Evolutionary conservation across 169 alveolate genomes (phyloP).

Genomic region (Toxoplasma gondii): DNA sequence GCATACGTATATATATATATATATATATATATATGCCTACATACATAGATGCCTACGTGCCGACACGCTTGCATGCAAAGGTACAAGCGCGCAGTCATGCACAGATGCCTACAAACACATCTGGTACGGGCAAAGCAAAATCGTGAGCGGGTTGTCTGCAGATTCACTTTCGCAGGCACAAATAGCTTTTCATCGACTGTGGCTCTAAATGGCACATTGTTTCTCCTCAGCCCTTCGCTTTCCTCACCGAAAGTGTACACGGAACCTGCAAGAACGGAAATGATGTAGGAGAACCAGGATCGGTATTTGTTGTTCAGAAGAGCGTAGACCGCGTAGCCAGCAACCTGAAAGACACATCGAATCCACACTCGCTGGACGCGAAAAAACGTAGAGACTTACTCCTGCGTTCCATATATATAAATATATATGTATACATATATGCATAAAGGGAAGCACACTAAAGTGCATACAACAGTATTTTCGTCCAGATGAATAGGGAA

Average conservation of each 20-base stretch:
- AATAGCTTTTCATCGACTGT: no score
- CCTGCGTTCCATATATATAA: not conserved
- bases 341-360: slow-evolving; percentile 63
- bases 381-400: not conserved
- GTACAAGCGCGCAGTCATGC: not conserved
- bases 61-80: not conserved
- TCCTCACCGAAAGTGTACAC: slow-evolving; percentile 72
- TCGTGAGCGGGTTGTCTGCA: no score
- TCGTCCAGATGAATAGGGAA: no score
- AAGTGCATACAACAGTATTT: no score
- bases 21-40: not conserved
- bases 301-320: slow-evolving; percentile 88
- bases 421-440: not conserved
- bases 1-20: not conserved
- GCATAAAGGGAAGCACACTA: no score
- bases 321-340: slow-evolving; percentile 93
- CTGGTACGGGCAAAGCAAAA: no score
- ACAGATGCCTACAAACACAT: not conserved
- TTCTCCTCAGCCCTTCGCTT: not conserved
- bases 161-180: no score
- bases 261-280: slow-evolving; percentile 76
- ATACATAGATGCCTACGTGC: not conserved
- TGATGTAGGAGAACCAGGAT: slow-evolving; percentile 95
- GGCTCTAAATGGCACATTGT: no score
- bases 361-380: not conserved